Conservation (phyloP, 1,139 yeast genomes). For the Yamadazyma jaroonii region DNA sequence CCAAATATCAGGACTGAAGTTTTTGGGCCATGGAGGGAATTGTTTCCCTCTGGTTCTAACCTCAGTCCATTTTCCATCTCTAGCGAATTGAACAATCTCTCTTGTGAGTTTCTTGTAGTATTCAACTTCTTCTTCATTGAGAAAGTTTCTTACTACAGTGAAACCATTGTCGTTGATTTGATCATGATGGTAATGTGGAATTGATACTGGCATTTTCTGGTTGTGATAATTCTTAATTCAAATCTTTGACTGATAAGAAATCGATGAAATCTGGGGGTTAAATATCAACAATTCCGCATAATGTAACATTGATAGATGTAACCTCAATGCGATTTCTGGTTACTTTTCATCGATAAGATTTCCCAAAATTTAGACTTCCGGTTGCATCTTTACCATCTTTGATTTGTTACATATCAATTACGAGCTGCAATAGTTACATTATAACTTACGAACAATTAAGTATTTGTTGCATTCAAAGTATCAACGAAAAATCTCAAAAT, state of each 20-base stretch:
- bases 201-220: slow-evolving; percentile 15
- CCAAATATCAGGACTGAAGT: slow-evolving; percentile 57
- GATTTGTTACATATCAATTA: no score
- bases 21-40: slow-evolving; percentile 60
- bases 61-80: slow-evolving; percentile 51
- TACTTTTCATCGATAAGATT: neutral
- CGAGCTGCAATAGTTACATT: no score
- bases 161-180: slow-evolving; percentile 45
- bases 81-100: slow-evolving; percentile 41
- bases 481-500: neutral
- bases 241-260: neutral
- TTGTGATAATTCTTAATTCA: no score
- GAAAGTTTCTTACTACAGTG: slow-evolving; percentile 40
- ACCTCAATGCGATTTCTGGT: neutral
- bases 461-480: no score
- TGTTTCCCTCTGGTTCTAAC: slow-evolving; percentile 56
- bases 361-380: no score
- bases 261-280: neutral
- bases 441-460: no score
- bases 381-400: no score
- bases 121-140: slow-evolving; percentile 40
- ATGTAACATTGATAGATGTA: neutral
- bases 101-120: slow-evolving; percentile 39
- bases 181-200: slow-evolving; percentile 21
- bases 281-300: neutral